Evolutionary conservation across 371 early-diverging fungal genomes (phyloP).

Genomic region (Mortierella sp.): DNA sequence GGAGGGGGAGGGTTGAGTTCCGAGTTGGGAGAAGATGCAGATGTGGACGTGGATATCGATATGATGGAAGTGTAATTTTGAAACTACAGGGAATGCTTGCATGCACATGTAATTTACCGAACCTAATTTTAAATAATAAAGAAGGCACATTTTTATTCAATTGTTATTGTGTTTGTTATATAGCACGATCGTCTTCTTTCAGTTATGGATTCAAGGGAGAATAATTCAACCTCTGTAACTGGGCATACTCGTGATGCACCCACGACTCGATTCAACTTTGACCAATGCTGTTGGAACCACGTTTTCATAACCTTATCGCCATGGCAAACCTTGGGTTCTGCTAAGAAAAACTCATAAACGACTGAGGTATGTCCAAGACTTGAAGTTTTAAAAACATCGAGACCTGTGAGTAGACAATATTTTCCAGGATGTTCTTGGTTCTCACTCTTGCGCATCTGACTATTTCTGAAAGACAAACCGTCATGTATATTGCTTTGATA

Average conservation of each 20-base stretch:
- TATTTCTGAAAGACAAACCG: not conserved
- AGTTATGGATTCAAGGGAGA: not conserved
- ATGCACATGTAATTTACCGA: not conserved
- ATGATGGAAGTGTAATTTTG: slow-evolving; percentile 23
- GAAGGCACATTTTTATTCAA: no score
- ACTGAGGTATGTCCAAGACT: slow-evolving; percentile 19
- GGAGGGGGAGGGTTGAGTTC: slow-evolving; percentile 4
- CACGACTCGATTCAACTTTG: slow-evolving; percentile 1
- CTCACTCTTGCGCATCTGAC: no score
- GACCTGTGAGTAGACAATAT: slow-evolving; percentile 13
- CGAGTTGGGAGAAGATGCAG: slow-evolving; percentile 6
- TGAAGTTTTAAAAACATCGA: slow-evolving; percentile 1
- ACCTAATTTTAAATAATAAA: not conserved
- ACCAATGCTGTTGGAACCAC: slow-evolving; percentile 24
- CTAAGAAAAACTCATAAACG: slow-evolving; percentile 21
- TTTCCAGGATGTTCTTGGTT: not conserved
- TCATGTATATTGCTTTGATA: not conserved
- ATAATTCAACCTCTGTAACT: not conserved
- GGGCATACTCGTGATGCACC: not conserved
- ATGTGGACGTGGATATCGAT: slow-evolving; percentile 19
- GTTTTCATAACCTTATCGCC: not conserved
- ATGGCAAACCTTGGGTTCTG: not conserved
- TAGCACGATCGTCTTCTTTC: not conserved
- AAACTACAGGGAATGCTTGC: not conserved
- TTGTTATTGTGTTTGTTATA: not conserved